Conservation (phyloP, 371 early-diverging fungal genomes). For the Mortierella sp. region DNA sequence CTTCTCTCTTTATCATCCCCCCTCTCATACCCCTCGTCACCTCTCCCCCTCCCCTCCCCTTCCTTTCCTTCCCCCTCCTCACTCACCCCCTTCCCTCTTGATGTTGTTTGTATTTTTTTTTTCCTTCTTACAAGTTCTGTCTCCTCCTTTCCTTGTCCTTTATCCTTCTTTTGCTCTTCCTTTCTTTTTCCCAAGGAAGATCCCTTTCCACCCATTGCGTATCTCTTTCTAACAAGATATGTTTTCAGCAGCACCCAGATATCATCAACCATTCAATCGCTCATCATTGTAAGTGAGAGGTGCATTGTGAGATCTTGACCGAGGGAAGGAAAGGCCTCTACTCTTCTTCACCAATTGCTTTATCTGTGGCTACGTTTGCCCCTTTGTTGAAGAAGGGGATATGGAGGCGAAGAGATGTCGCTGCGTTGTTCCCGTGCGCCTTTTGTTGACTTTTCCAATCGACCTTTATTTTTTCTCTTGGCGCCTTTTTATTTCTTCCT, state of each 20-base stretch:
- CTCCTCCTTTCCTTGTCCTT: neutral
- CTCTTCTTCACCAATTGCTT: neutral
- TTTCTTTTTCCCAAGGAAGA: slow-evolving; percentile 8
- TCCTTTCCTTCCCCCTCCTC: neutral
- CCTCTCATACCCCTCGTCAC: neutral
- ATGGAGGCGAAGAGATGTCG: neutral
- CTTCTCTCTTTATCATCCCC: neutral
- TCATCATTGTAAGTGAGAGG: neutral
- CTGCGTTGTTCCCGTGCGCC: too few species aligned
- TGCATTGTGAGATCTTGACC: neutral
- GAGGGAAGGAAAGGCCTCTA: neutral
- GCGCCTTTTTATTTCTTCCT: neutral
- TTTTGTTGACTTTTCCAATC: too few species aligned
- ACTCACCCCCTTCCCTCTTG: neutral
- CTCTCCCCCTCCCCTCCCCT: neutral
- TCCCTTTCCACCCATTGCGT: neutral
- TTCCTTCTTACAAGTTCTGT: neutral
- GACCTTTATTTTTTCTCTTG: too few species aligned
- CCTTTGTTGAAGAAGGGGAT: neutral
- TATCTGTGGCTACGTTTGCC: neutral
- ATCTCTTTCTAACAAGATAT: neutral
- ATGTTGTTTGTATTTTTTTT: neutral
- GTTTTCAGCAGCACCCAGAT: neutral
- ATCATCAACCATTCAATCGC: neutral
- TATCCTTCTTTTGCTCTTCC: neutral